Evolutionary conservation across 176 grass and related monocot genomes (phyloP), one percentile per base, ranked within the genome.

Genomic region (Aechmea fasciata): DNA sequence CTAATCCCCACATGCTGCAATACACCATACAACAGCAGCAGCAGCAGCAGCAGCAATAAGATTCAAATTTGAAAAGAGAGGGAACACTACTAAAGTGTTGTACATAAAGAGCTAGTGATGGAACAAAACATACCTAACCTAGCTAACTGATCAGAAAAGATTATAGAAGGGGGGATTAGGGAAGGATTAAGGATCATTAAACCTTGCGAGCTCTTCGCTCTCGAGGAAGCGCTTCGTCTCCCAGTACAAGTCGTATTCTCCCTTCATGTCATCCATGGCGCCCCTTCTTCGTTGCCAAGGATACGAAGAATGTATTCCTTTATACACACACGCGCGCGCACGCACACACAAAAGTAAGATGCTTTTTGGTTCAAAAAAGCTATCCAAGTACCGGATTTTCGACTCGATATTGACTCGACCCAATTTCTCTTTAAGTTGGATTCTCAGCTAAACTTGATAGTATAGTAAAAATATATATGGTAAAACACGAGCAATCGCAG

Each of bases 151-250:
- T 26, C 25, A 41, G 47, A 49, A 47, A 23, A 64, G 48, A 47
- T 15, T 8, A 11, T 57, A 13, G n/a, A 1, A 26, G 22, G 25
- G 25, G 25, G 25, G 2, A 50, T 13, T 24, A 50, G n/a, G 17
- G 14, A 7, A n/a, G 8, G 24, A 75, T 11, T 20, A 11, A 19
- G 67, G 7, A 59, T 15, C 4, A n/a, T 51, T 63, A 73, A 59
- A 85, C 78, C 84, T 73, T 24, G 72, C 69, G 20, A 87, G 50
- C 22, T 69, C 74, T 13, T 91, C 67, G 41, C 66, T 52, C 55
- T 87, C 77, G 5, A 91, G 69, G 71, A 75, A 87, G 0, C 53
- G 24, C 55, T 78, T 61, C 13, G 78, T 69, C 51, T 91, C 81
- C 84, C 84, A 91, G 55, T 77, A 73, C 25, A 17, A 52, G 52